Conservation (phyloP, 768 basidiomycete genomes). For the Mycena olivaceomarginata region DNA sequence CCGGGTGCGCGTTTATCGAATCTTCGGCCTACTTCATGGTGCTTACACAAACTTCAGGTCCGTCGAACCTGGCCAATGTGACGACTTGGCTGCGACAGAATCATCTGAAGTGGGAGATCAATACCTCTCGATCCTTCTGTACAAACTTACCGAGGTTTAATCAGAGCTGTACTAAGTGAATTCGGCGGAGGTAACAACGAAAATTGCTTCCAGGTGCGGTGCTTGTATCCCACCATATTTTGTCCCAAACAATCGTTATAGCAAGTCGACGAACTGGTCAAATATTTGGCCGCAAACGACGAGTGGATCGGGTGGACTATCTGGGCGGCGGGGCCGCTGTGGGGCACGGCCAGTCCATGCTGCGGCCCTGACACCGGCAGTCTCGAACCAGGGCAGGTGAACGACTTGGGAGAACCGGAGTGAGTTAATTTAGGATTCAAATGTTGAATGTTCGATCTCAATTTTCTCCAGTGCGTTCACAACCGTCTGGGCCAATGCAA, state of each 20-base stretch:
- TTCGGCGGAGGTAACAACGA: slow-evolving; percentile 67
- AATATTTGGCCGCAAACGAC: slow-evolving; percentile 62
- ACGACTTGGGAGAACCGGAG: slow-evolving; percentile 62
- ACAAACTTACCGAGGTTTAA: neutral
- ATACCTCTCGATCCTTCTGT: neutral
- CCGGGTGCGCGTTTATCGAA: slow-evolving; percentile 52
- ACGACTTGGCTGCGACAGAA: slow-evolving; percentile 65
- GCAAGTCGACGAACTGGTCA: slow-evolving; percentile 58
- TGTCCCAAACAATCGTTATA: neutral
- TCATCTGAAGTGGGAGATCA: slow-evolving; percentile 60
- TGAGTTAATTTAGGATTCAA: slow-evolving; percentile 38
- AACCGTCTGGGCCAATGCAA: slow-evolving; percentile 59
- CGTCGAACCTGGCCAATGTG: slow-evolving; percentile 63
- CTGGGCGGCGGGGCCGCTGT: slow-evolving; percentile 70
- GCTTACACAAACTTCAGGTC: slow-evolving; percentile 45
- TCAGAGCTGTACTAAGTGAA: slow-evolving; percentile 65
- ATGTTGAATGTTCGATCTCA: neutral
- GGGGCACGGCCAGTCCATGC: slow-evolving; percentile 65
- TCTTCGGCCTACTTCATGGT: neutral
- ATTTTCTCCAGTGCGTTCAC: slow-evolving; percentile 54
- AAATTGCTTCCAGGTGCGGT: slow-evolving; percentile 61
- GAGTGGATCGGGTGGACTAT: slow-evolving; percentile 69
- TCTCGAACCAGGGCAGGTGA: slow-evolving; percentile 63
- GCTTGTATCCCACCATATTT: neutral
- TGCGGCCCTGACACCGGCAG: slow-evolving; percentile 66